Evolutionary conservation across 768 basidiomycete species (phyloP).

Genomic region (Symmetrospora coprosmae): DNA sequence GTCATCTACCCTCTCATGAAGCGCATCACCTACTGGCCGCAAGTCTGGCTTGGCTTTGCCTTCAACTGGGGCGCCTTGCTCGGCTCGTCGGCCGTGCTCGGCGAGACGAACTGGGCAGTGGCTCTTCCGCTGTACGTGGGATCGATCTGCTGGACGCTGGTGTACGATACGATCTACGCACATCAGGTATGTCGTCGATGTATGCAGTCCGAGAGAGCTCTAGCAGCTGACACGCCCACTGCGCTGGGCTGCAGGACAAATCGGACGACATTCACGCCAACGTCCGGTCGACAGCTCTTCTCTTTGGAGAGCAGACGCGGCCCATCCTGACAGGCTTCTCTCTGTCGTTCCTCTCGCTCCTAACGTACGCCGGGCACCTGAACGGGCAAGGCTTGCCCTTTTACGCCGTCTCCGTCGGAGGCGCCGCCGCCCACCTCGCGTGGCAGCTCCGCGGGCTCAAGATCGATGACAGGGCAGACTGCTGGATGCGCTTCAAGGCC

Average conservation of each 20-base stretch:
- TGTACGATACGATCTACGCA: slow-evolving; percentile 95
- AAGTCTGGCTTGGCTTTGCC: slow-evolving; percentile 79
- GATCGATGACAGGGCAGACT: slow-evolving; percentile 60
- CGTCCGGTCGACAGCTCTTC: slow-evolving; percentile 83
- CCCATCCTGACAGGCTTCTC: slow-evolving; percentile 64
- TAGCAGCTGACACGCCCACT: not conserved
- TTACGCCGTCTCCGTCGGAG: slow-evolving; percentile 55
- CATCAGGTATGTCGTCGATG: slow-evolving; percentile 56
- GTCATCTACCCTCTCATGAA: slow-evolving; percentile 93
- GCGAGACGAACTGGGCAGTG: slow-evolving; percentile 61
- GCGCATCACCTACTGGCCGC: slow-evolving; percentile 89
- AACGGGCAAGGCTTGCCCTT: slow-evolving; percentile 65
- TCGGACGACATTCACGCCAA: slow-evolving; percentile 69
- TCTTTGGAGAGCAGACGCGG: slow-evolving; percentile 66
- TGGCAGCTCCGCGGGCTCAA: slow-evolving; percentile 62
- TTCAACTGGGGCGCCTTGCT: slow-evolving; percentile 96
- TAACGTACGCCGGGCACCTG: slow-evolving; percentile 64
- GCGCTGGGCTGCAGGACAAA: slow-evolving; percentile 57
- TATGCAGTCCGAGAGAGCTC: not conserved
- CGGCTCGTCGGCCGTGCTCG: slow-evolving; percentile 88
- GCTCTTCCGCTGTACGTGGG: slow-evolving; percentile 80
- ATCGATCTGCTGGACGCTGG: slow-evolving; percentile 80
- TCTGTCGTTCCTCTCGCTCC: slow-evolving; percentile 53
- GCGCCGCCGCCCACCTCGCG: slow-evolving; percentile 61
- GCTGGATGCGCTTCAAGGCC: slow-evolving; percentile 64